phyloP scores from a whole-genome alignment of 805 yeast species.

The Metschnikowia hibisci region DNA sequence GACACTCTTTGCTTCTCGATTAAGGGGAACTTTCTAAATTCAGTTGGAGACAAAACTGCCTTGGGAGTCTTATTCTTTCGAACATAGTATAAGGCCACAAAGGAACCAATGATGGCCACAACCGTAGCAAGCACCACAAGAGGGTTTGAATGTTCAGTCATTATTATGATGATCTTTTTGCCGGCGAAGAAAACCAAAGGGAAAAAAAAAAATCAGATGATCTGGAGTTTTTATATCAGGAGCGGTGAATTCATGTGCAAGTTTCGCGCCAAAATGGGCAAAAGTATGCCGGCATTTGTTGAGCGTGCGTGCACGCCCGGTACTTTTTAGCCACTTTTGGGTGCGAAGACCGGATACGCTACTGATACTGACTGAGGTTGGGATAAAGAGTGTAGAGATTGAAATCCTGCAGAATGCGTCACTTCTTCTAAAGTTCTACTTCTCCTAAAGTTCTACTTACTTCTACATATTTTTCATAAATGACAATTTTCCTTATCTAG shows the following conservation, averaged over 20 bases:
- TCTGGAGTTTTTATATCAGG: constrained; percentile 1
- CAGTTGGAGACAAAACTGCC: constrained; percentile 59
- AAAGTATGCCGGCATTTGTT: constrained; percentile 1
- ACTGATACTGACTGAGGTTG: neutral
- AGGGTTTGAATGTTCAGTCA: constrained; percentile 39
- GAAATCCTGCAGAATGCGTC: too few species aligned
- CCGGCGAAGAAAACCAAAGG: neutral
- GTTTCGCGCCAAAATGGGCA: constrained; percentile 2
- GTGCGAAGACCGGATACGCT: neutral
- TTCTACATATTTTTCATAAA: too few species aligned
- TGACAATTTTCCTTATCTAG: too few species aligned
- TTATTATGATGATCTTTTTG: too few species aligned
- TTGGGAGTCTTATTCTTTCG: constrained; percentile 35
- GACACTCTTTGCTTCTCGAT: constrained; percentile 69
- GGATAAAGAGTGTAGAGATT: too few species aligned
- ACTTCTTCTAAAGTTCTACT: too few species aligned
- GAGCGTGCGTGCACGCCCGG: constrained; percentile 1
- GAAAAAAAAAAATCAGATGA: neutral
- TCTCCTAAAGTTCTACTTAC: too few species aligned
- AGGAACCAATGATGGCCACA: constrained; percentile 32
- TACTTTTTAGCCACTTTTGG: constrained; percentile 2
- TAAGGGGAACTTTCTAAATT: constrained; percentile 75
- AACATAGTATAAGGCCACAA: constrained; percentile 32
- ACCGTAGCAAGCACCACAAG: constrained; percentile 38
- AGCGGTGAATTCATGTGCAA: constrained; percentile 3